Base-by-base conservation (phyloP, 2,329 filamentous ascomycete genomes). In the Clathrospora elynae region DNA sequence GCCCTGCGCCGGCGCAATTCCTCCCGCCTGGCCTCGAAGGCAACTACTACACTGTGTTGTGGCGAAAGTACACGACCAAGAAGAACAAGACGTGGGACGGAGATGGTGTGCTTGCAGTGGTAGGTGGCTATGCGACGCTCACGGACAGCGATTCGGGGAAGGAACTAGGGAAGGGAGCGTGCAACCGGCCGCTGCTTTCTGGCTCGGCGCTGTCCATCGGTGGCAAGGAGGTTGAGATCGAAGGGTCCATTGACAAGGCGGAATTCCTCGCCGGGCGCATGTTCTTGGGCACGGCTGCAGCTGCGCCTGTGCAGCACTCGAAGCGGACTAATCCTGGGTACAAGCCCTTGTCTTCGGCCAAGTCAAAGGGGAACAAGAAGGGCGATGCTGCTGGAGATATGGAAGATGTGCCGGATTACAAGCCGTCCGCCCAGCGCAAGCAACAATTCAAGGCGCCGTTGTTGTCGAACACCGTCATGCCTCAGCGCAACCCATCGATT, bases 31-130 rank as follows among this genome's bases (percentile, higher is more conserved):
- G 57, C 8, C 40, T 51, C 5, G 62, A 72, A 26, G 68, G 57
- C 25, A 61, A 56, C 32, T 76, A 74, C 47, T 77, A 73, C 40
- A 71, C 62, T 0, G 75, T 77, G 0, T 47, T 77, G 11, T 77
- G 75, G 85, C 81, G 86, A 13, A 87, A 86, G 65, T 80, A 78
- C 36, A 87, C 84, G 0, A 79, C 73, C 5, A 88, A 87, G 66
- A 89, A 88, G 70, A 82, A 88, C 67, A 88, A 88, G 64, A 88
- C 84, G 4, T 89, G 86, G 85, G 85, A 88, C 58, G 85, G 85
- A 2, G 86, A 89, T 67, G 86, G 84, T 2, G 75, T 87, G 2
- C 73, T 88, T 6, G 73, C 75, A 3, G 73, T 85, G 3, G 68
- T 72, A 2, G 77, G 75, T 23, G 83, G 83, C 3, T 79, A 78